Evolutionary conservation across 345 rosid species (phyloP).

Genomic region (Pugionium dolabratum): DNA sequence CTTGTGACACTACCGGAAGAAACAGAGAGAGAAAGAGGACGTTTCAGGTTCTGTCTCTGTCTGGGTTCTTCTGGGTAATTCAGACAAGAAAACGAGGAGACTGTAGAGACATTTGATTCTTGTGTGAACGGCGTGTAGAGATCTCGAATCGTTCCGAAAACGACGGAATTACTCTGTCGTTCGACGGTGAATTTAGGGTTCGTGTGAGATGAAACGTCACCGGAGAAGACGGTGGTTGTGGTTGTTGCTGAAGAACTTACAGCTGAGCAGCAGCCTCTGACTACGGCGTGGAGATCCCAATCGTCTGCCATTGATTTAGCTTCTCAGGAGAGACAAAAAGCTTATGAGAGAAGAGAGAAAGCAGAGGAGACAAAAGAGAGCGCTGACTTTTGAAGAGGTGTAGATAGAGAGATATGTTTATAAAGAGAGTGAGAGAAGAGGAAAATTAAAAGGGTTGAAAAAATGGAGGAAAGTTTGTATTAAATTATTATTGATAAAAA

Average conservation of each 20-base stretch:
- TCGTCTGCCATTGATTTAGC: slow-evolving; percentile 59
- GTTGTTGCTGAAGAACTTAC: no score
- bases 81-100: slow-evolving; percentile 42
- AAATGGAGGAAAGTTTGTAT: neutral
- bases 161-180: slow-evolving; percentile 22
- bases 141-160: slow-evolving; percentile 63
- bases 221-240: no score
- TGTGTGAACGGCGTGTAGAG: slow-evolving; percentile 32
- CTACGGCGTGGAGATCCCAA: slow-evolving; percentile 13
- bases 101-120: slow-evolving; percentile 43
- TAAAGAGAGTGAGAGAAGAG: slow-evolving; percentile 23
- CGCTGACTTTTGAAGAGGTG: slow-evolving; percentile 72
- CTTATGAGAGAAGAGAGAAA: slow-evolving; percentile 38
- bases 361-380: slow-evolving; percentile 17
- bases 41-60: slow-evolving; percentile 40
- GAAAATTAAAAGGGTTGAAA: slow-evolving; percentile 31
- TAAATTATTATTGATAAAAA: no score
- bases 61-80: slow-evolving; percentile 36
- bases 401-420: slow-evolving; percentile 30
- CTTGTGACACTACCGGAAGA: slow-evolving; percentile 39
- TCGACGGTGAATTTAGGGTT: slow-evolving; percentile 28
- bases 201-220: neutral
- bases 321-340: slow-evolving; percentile 31
- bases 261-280: no score
- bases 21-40: slow-evolving; percentile 38